Base-by-base conservation (phyloP, 495 filamentous ascomycete genomes). In the Antarctomyces pellizariae region DNA sequence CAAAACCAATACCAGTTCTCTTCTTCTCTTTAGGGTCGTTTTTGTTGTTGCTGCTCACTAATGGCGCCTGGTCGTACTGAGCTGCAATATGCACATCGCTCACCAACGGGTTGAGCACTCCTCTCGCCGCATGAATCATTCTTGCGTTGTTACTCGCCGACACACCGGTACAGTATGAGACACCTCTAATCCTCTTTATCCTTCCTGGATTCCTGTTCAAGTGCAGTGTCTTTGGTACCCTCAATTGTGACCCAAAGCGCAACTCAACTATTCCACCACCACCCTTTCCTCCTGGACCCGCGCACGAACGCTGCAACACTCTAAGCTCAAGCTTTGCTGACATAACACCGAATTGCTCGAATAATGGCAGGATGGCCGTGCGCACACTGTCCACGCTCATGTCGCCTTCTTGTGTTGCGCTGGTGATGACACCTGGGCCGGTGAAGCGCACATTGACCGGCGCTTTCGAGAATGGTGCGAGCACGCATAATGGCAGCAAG, bases 261-360 rank as follows among this genome's bases (percentile, higher is more conserved):
- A 99, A 52, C 49, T 91, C 83, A 7, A 95, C 84, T 22, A 92
- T 67, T 23, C 86, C 86, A n/a, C 70, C 75, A 21, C 79, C 80
- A 8, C 80, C 79, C 24, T 56, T 61, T 2, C 78, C 79, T 25
- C 62, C 59, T 2, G 59, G 55, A 0, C 77, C 75, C 0, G 67
- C 53, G 42, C 80, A 89, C 2, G 76, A 79, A 21, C 86, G 56
- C 29, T 64, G 59, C 18, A 91, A 46, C 13, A 93, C 71, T 10
- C 86, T 63, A 17, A 95, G 51, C 48, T 99, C 89, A 40, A 95
- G 73, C 34, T 78, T 73, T 25, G 71, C 67, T 26, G 67, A 66
- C 9, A 50, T 44, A 36, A 95, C 89, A 25, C 82, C 84, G 46
- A 93, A 93, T 32, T 75, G 62, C 29, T 71, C 75, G 53, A 75